Conservation (phyloP, 257 asterid species). For the Orobanche coerulescens region DNA sequence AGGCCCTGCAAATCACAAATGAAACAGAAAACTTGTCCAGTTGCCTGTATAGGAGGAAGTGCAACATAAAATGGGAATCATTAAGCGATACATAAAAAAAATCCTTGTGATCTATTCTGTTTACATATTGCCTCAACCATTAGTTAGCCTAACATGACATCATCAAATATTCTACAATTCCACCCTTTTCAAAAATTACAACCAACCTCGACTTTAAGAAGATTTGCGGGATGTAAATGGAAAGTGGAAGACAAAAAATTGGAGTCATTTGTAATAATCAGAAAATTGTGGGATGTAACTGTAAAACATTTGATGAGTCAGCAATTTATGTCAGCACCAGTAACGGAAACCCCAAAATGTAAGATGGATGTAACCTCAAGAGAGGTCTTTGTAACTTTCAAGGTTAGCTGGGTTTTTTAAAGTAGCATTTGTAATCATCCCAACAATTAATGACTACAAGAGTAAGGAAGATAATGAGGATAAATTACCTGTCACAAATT, state of each 20-base stretch:
- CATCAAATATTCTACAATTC: too few relatives aligned
- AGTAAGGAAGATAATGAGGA: slow-evolving; percentile 4
- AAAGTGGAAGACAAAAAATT: too few relatives aligned
- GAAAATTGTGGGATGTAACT: background rate
- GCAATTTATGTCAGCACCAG: too few relatives aligned
- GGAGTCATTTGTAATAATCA: too few relatives aligned
- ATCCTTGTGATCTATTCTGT: background rate
- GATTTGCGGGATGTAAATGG: too few relatives aligned
- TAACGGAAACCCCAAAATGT: too few relatives aligned
- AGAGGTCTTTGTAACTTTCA: background rate
- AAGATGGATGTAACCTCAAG: too few relatives aligned
- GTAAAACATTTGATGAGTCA: background rate
- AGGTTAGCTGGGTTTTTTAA: background rate
- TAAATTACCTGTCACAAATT: slow-evolving; percentile 57
- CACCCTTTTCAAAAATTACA: too few relatives aligned
- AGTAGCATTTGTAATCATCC: background rate
- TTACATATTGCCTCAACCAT: too few relatives aligned
- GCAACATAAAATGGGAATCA: background rate
- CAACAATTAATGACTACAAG: background rate
- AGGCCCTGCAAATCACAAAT: slow-evolving; percentile 49
- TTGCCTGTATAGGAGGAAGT: background rate
- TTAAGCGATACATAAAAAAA: background rate
- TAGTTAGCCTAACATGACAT: too few relatives aligned
- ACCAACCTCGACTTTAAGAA: too few relatives aligned
- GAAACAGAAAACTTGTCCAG: slow-evolving; percentile 13